Percentiles rank a stretch among this genome's conserved stretches.
These are phyloP conservation scores for Pestalotiopsis sp. DNA, from an alignment of 2,329 filamentous ascomycete species.

Conservation along the genomic window DNA sequence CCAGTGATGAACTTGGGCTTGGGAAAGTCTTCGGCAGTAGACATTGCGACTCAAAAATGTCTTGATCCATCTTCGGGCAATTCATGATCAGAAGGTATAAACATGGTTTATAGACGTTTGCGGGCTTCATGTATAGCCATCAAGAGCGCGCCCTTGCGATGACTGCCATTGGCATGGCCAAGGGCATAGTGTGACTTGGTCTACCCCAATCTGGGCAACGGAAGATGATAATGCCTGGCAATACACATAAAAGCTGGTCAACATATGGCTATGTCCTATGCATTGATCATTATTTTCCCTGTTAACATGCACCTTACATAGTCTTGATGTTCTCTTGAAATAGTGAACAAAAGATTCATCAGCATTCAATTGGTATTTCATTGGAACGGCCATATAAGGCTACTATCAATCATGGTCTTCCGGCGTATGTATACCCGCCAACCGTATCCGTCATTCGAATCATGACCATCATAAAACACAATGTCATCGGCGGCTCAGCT, in stretches of 20 bases:
- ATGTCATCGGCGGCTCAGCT: background rate
- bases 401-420: too few relatives aligned
- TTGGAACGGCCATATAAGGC: too few relatives aligned
- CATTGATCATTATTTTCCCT: too few relatives aligned
- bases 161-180: background rate
- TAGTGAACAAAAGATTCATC: too few relatives aligned
- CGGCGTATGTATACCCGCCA: constrained; percentile 16
- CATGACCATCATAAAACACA: background rate
- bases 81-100: too few relatives aligned
- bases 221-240: background rate
- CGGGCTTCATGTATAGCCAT: too few relatives aligned
- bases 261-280: too few relatives aligned
- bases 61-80: background rate
- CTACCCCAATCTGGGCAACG: background rate
- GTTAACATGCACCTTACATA: too few relatives aligned
- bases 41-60: background rate
- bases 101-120: too few relatives aligned
- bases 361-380: too few relatives aligned
- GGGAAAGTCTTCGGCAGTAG: background rate
- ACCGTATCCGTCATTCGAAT: background rate
- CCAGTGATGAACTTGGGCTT: background rate
- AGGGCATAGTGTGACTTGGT: background rate
- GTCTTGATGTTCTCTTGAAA: too few relatives aligned
- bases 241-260: too few relatives aligned
- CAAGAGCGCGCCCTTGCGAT: background rate